Conservation (phyloP, 176 grass and related monocot species). For the Aegilops longissima region DNA sequence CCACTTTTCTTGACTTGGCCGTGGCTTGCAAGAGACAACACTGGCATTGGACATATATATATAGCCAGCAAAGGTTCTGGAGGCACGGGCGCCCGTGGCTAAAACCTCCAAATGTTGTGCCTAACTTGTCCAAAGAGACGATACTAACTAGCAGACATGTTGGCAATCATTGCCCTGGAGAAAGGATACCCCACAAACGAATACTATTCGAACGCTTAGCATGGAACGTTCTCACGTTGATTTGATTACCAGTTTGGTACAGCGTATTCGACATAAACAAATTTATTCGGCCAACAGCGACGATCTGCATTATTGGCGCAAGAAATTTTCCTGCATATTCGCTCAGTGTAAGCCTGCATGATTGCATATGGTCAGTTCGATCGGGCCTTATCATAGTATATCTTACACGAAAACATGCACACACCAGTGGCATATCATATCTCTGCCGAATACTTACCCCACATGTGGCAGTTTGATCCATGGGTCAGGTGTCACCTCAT, state of each 20-base stretch:
- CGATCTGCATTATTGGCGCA: neutral
- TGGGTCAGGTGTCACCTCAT: neutral
- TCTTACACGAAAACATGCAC: neutral
- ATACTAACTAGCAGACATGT: neutral
- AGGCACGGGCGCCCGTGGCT: neutral
- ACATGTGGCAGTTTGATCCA: neutral
- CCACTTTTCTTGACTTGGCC: neutral
- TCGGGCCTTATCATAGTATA: neutral
- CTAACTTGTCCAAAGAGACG: neutral
- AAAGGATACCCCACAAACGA: neutral
- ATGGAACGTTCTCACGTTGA: neutral
- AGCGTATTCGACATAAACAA: neutral
- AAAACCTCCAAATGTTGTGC: neutral
- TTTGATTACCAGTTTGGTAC: neutral
- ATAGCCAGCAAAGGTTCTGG: neutral
- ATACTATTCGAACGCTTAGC: neutral
- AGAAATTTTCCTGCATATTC: neutral
- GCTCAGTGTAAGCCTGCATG: neutral
- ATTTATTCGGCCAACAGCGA: neutral
- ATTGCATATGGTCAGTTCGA: neutral
- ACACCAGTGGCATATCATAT: neutral
- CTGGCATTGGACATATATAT: neutral
- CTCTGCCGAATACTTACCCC: neutral
- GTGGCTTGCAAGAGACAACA: neutral
- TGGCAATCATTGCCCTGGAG: neutral